Evolutionary conservation across 371 early-diverging fungal species (phyloP), one percentile per base, ranked within the genome.

Genomic region (Mortierella sp.): DNA sequence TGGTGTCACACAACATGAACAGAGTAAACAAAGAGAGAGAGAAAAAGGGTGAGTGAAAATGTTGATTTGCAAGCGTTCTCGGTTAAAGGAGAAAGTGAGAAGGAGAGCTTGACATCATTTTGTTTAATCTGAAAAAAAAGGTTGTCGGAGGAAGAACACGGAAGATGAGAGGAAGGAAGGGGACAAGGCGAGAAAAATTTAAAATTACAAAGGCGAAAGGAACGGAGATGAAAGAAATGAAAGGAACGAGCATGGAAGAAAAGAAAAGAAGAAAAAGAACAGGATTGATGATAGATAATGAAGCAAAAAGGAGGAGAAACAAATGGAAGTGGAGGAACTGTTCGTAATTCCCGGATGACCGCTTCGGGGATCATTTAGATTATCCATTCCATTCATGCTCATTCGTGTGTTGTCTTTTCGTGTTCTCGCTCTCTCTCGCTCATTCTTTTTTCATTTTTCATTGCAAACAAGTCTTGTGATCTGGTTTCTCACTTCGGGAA

Each of bases 401-500:
- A 9, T 3, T 24, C 31, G 14, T 24, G 21, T 34, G n/a, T 55
- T n/a, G 21, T n/a, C 19, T 55, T n/a, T 52, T 52, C 52, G 24
- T 55, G 55, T n/a, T n/a, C 44, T 38, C 44, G 34, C 38, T 19
- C 24, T 38, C 68, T 24, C n/a, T 7, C 16, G 57, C 24, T 24
- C 24, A 31, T 31, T 60, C 24, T 8, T 24, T 68, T 68, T 38
- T 68, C 0, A 24, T 6, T 31, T 68, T 34, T 21, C 21, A 38
- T 42, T 38, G 21, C 31, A 50, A 13, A 28, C 4, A 21, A 31
- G 34, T 34, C 68, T 42, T 68, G 42, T 42, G 63, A 63, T 31
- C 63, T 31, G 63, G 63, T 63, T 63, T 63, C 63, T 28, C 63
- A 31, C 34, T 34, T 63, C 63, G 63, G 63, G 19, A 63, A 63